These are phyloP conservation scores for Escallonia herrerae DNA, from an alignment of 129 eudicot species.

Conservation along the genomic window DNA sequence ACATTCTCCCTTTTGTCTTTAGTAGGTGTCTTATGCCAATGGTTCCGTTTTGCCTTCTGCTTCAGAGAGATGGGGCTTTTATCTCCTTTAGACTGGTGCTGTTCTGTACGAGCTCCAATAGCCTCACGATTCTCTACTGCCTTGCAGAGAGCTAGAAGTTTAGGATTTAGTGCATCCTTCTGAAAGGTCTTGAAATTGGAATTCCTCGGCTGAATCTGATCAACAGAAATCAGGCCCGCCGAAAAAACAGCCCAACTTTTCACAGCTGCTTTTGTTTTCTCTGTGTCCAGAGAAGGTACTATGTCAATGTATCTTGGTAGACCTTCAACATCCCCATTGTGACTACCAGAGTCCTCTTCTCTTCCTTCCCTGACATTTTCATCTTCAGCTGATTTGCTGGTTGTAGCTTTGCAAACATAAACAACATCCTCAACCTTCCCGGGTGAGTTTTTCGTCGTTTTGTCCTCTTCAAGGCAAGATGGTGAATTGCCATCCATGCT, in stretches of 20 bases:
- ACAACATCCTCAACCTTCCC: conserved; percentile 12
- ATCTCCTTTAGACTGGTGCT: conserved; percentile 28
- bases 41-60: conserved; percentile 33
- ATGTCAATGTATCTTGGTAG: conserved; percentile 6
- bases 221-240: conserved; percentile 16
- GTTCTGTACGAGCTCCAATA: conserved; percentile 19
- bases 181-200: conserved; percentile 12
- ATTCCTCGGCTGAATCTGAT: conserved; percentile 23
- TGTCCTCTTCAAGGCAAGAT: conserved; percentile 21
- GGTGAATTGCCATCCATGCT: conserved; percentile 15
- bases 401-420: conserved; percentile 18
- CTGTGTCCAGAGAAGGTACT: not conserved
- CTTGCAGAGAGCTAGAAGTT: conserved; percentile 16
- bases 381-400: conserved; percentile 13
- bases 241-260: conserved; percentile 13
- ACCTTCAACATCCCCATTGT: conserved; percentile 15
- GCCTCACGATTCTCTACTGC: conserved; percentile 18
- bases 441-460: conserved; percentile 16
- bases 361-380: conserved; percentile 13
- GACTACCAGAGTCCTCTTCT: conserved; percentile 21
- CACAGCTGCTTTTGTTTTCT: conserved; percentile 12
- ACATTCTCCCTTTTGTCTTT: conserved; percentile 19
- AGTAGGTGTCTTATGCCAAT: conserved; percentile 20
- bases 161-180: conserved; percentile 18
- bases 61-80: conserved; percentile 21